Base-by-base conservation (phyloP, 352 stramenopile genomes). In the Phytopythium montanum region DNA sequence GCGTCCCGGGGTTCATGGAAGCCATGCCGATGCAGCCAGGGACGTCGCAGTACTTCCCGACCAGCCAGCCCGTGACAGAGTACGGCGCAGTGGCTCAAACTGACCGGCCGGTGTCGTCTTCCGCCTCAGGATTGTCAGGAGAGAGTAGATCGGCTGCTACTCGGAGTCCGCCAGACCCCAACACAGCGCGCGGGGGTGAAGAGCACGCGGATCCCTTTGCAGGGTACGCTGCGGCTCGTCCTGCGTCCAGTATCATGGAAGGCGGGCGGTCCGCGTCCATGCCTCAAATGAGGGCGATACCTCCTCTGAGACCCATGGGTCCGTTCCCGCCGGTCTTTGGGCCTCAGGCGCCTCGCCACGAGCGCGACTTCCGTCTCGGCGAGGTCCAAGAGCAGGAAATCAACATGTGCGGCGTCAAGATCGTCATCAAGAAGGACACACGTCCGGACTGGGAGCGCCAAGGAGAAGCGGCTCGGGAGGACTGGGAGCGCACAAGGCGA, bases 371-470 rank as follows among this genome's bases (percentile, higher is more conserved):
- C 34, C 71, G 68, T 23, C 56, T 56, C 7, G 5, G 4, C 4
- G 60, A 66, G 16, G 29, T 60, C 5, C 46, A 68, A 62, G 61
- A 71, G 10, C 67, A 64, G 10, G 67, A 76, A 33, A 25, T 84
- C 16, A 51, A 77, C 18, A 66, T 75, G 49, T 79, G 74, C 54
- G 54, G 75, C 41, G 67, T 78, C 23, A 79, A 79, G 34, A 54
- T 84, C 36, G 54, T 66, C 36, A 55, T 84, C 9, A 75, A 72
- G 33, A 39, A 31, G 21, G 41, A 59, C 12, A 50, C 60, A 31
- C 38, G 42, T n/a, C 42, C 60, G 6, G 48, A 59, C 3, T 52
- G 49, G 3, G 55, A 65, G 12, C 50, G 51, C 28, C 39, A 44
- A 26, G 21, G 54, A 50, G 33, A 48, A 9, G 18, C 7, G 9